phyloP scores from a whole-genome alignment of 2,329 filamentous ascomycete species.

The Ophiosphaerella korrae region DNA sequence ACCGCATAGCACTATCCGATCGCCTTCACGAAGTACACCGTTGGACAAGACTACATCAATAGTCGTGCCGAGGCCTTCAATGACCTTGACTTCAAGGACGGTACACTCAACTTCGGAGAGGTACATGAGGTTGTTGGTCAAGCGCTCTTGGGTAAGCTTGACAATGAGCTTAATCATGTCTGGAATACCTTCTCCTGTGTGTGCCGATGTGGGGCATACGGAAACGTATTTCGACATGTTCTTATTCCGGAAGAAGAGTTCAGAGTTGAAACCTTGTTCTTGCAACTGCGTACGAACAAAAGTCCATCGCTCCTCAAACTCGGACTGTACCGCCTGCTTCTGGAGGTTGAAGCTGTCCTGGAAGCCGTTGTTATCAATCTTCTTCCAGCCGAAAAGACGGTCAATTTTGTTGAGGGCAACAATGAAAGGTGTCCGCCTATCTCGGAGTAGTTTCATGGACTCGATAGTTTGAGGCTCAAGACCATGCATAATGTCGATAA shows the following conservation, averaged over 20 bases:
- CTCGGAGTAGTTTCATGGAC: slow-evolving; percentile 91
- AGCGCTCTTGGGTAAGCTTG: slow-evolving; percentile 91
- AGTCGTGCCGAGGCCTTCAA: slow-evolving; percentile 97
- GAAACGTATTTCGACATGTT: slow-evolving; percentile 94
- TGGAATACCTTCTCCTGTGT: slow-evolving; percentile 98
- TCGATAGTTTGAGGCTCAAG: slow-evolving; percentile 96
- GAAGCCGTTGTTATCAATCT: slow-evolving; percentile 98
- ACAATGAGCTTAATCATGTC: slow-evolving; percentile 97
- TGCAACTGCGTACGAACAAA: slow-evolving; percentile 92
- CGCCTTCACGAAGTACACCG: slow-evolving; percentile 90
- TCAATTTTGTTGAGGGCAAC: slow-evolving; percentile 99
- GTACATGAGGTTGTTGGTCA: slow-evolving; percentile 98
- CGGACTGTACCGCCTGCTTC: slow-evolving; percentile 89
- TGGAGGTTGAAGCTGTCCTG: slow-evolving; percentile 88
- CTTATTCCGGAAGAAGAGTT: slow-evolving; percentile 97
- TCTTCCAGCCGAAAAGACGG: slow-evolving; percentile 98
- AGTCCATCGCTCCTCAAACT: slow-evolving; percentile 88
- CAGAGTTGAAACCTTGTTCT: slow-evolving; percentile 97
- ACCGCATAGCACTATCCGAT: slow-evolving; percentile 92
- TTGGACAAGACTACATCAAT: slow-evolving; percentile 97
- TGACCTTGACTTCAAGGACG: slow-evolving; percentile 97
- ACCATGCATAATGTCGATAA: slow-evolving; percentile 99
- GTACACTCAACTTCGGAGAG: slow-evolving; percentile 97
- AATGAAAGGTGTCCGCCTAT: slow-evolving; percentile 96
- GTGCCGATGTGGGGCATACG: slow-evolving; percentile 94